Evolutionary conservation across 2,329 filamentous ascomycete species (phyloP), one percentile per base, ranked within the genome.

Genomic region (Cryphonectria carpinicola): DNA sequence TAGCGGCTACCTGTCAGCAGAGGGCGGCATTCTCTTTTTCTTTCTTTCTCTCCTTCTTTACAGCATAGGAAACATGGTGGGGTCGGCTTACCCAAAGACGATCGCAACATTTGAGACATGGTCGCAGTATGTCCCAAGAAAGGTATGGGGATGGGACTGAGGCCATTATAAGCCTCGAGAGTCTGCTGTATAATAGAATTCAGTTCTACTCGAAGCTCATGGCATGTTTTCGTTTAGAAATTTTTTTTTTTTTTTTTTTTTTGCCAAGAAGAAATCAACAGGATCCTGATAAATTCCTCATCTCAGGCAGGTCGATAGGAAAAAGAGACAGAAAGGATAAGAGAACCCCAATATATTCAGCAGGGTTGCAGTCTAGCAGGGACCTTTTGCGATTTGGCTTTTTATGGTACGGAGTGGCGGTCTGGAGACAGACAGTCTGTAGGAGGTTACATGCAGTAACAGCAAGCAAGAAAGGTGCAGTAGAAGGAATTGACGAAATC

Each of bases 81-180:
- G 41, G 37, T 39, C 49, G 32, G 37, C 56, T 37, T 49, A 72
- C 72, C 72, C 72, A 73, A 28, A 73, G 65, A 17, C 63, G 67
- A 61, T 60, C 39, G 68, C 72, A 73, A 62, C 70, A 73, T 19
- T 72, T 58, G 39, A 71, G 60, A 66, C 70, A 72, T 25, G 72
- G 72, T 37, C 61, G 56, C n/a, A 73, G 49, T 32, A 71, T 70
- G 61, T 66, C 67, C 72, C 70, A 72, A 6, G 69, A 69, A 32
- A 73, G 65, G 35, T 62, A 69, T 56, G 49, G 22, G 22, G 66
- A 69, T 25, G n/a, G 65, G 43, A 58, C 46, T 22, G 68, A 70
- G 28, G 56, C 62, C 66, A 68, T 73, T 17, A 56, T 70, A 41
- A 39, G 63, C 61, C 61, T 64, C 11, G 60, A 37, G 25, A 58